Evolutionary conservation across 2,329 filamentous ascomycete species (phyloP).

Genomic region (Pleoardoris graminearum): DNA sequence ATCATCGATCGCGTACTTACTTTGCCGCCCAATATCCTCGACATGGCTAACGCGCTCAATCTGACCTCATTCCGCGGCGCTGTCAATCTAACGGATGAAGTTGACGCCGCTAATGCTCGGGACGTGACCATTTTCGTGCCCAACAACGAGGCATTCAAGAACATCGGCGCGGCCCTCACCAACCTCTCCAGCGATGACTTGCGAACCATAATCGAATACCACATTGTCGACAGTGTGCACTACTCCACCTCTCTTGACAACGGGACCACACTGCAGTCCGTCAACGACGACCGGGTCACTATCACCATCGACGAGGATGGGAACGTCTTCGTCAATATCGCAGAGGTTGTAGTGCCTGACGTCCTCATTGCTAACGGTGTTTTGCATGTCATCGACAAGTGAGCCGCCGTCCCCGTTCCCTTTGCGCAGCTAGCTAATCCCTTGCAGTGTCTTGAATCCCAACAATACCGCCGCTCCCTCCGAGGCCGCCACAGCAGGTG

Average conservation of each 20-base stretch:
- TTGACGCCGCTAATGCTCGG: conserved; percentile 46
- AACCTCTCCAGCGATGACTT: conserved; percentile 55
- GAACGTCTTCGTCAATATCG: conserved; percentile 50
- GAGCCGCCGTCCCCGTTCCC: conserved; percentile 8
- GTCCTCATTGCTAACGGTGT: conserved; percentile 52
- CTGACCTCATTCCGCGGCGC: conserved; percentile 50
- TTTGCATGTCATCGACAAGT: conserved; percentile 57
- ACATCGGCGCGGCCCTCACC: conserved; percentile 57
- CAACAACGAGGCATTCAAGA: conserved; percentile 61
- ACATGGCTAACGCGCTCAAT: conserved; percentile 39
- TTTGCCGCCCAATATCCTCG: conserved; percentile 39
- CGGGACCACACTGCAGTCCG: conserved; percentile 43
- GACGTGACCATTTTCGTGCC: conserved; percentile 69
- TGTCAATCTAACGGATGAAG: conserved; percentile 45
- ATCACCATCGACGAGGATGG: conserved; percentile 42
- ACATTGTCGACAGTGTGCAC: conserved; percentile 61
- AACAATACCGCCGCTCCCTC: conserved; percentile 53
- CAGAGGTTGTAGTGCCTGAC: conserved; percentile 48
- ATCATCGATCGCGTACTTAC: conserved; percentile 51
- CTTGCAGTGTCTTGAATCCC: conserved; percentile 56
- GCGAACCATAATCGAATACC: conserved; percentile 62
- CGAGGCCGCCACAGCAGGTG: conserved; percentile 50
- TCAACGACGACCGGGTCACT: conserved; percentile 45
- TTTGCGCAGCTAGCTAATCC: neutral
- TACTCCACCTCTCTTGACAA: conserved; percentile 56